phyloP scores from a whole-genome alignment of 2,329 filamentous ascomycete genomes.

The Trichoderma koningiopsis region DNA sequence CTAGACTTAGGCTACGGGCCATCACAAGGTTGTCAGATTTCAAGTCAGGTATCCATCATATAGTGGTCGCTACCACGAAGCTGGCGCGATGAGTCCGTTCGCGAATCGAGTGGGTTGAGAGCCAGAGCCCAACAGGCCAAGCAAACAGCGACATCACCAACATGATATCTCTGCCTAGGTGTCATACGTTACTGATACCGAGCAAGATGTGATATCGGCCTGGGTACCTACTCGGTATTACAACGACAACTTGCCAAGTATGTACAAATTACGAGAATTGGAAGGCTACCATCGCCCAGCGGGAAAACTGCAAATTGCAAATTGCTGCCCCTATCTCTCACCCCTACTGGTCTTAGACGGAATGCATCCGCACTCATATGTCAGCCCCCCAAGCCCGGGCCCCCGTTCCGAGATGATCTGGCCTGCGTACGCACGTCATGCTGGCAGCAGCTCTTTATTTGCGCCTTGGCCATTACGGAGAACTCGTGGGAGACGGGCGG shows the following conservation, averaged over 20 bases:
- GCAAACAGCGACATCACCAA: background rate
- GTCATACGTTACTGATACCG: background rate
- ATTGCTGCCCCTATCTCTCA: background rate
- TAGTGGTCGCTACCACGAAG: background rate
- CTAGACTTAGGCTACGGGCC: background rate
- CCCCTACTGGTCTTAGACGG: background rate
- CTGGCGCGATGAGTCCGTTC: background rate
- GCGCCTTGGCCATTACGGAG: background rate
- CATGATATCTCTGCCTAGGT: background rate
- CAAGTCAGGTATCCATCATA: conserved; percentile 1
- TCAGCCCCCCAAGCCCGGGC: conserved; percentile 7
- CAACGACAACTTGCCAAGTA: background rate
- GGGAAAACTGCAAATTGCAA: background rate
- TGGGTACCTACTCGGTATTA: background rate
- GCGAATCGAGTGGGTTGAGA: background rate
- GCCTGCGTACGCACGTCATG: conserved; percentile 13
- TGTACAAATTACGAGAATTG: background rate
- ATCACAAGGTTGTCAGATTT: background rate
- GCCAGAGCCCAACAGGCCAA: background rate
- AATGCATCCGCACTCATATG: conserved; percentile 15
- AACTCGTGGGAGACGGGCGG: background rate
- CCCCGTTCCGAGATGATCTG: conserved; percentile 14
- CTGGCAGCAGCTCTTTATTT: background rate
- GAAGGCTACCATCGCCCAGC: background rate
- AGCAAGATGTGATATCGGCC: background rate